Conservation (phyloP, 2,329 filamentous ascomycete genomes). For the Arthroderma sp. region DNA sequence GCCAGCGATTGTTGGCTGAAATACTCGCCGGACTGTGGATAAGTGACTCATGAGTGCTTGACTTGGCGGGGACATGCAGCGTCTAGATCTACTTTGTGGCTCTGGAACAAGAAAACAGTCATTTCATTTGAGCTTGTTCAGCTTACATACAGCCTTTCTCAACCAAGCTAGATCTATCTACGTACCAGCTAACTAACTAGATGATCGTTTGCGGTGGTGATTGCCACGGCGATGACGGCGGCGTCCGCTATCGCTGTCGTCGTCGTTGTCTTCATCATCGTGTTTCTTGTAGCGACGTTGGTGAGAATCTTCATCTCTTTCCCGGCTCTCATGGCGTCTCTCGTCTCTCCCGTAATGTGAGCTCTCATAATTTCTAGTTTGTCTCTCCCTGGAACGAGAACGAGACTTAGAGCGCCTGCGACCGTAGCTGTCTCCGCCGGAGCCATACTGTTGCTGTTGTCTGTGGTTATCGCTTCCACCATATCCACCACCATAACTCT, state of each 20-base stretch:
- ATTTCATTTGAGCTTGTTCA: neutral
- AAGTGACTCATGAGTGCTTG: too few species aligned
- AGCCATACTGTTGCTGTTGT: slow-evolving; percentile 5
- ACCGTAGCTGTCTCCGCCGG: neutral
- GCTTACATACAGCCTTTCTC: too few species aligned
- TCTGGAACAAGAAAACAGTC: neutral
- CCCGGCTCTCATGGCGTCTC: slow-evolving; percentile 13
- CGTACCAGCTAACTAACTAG: neutral
- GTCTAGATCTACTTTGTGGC: neutral
- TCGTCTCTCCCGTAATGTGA: slow-evolving; percentile 8
- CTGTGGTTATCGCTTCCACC: slow-evolving; percentile 12
- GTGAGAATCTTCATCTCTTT: slow-evolving; percentile 10
- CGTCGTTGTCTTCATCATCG: slow-evolving; percentile 3
- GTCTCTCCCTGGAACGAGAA: slow-evolving; percentile 2
- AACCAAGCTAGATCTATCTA: too few species aligned
- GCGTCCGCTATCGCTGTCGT: slow-evolving; percentile 6
- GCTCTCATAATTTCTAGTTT: slow-evolving; percentile 8
- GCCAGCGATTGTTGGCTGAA: too few species aligned
- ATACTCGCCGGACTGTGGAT: too few species aligned
- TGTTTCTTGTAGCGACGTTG: slow-evolving; percentile 4
- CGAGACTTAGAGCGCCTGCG: slow-evolving; percentile 5
- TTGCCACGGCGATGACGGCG: slow-evolving; percentile 3
- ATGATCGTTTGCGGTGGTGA: slow-evolving; percentile 2
- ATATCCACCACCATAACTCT: slow-evolving; percentile 9
- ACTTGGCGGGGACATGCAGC: too few species aligned